Conservation (phyloP, 805 yeast species). For the Candida golubevii region DNA sequence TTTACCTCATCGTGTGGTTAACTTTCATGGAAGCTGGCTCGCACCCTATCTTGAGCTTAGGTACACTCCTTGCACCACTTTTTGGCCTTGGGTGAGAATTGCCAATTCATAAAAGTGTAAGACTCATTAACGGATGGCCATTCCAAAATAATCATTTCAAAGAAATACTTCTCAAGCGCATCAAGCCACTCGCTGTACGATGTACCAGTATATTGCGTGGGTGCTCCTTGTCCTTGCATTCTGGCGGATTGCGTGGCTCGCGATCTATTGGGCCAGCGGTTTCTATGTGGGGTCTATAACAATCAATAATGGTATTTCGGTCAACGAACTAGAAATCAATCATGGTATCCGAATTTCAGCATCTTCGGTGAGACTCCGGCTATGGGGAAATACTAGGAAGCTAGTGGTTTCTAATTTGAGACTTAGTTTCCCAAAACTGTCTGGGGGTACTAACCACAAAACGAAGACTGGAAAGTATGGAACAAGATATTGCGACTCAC, state of each 20-base stretch:
- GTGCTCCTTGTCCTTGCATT: slow-evolving; percentile 6
- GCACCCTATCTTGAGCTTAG: too few relatives aligned
- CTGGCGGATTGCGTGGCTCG: slow-evolving; percentile 32
- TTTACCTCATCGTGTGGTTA: too few relatives aligned
- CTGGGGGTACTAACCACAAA: neutral
- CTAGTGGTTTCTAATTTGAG: slow-evolving; percentile 27
- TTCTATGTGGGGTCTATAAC: slow-evolving; percentile 29
- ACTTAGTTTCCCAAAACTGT: neutral
- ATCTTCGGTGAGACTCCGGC: slow-evolving; percentile 25
- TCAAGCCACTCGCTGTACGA: neutral
- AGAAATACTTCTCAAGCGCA: too few relatives aligned
- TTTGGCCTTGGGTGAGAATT: too few relatives aligned
- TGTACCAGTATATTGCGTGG: slow-evolving; percentile 6
- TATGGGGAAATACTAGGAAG: slow-evolving; percentile 37
- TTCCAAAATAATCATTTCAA: too few relatives aligned
- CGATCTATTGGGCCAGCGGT: slow-evolving; percentile 29
- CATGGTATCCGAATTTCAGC: slow-evolving; percentile 15
- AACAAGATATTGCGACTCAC: neutral
- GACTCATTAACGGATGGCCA: too few relatives aligned
- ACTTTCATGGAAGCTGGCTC: too few relatives aligned
- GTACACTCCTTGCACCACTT: too few relatives aligned
- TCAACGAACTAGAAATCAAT: slow-evolving; percentile 26
- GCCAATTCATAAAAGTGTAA: too few relatives aligned
- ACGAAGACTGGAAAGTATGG: neutral
- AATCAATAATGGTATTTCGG: slow-evolving; percentile 36